phyloP scores from a whole-genome alignment of 768 basidiomycete genomes.

The Rhizopogon salebrosus region DNA sequence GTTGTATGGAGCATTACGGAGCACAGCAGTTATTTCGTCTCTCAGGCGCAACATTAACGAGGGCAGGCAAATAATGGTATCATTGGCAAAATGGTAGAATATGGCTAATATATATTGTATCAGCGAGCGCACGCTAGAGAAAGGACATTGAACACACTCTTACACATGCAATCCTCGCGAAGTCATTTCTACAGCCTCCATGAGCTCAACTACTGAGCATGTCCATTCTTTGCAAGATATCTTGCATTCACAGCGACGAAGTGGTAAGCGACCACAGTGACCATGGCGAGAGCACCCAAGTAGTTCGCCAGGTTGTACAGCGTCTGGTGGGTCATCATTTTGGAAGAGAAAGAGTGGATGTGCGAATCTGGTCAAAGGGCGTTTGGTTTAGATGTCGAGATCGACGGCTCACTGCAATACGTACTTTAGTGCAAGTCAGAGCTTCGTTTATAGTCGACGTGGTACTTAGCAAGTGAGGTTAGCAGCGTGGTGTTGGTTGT shows the following conservation, averaged over 20 bases:
- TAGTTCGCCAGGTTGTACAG: conserved; percentile 79
- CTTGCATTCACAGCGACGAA: conserved; percentile 82
- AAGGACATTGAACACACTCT: background rate
- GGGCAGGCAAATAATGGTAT: too few species aligned
- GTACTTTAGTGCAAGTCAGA: conserved; percentile 13
- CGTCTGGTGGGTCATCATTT: conserved; percentile 78
- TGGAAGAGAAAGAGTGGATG: conserved; percentile 6
- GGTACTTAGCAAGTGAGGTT: background rate
- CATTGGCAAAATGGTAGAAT: too few species aligned
- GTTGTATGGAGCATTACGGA: too few species aligned
- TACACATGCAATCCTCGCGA: background rate
- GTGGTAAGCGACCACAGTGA: conserved; percentile 86
- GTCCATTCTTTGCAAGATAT: conserved; percentile 29
- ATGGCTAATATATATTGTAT: too few species aligned
- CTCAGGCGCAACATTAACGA: too few species aligned
- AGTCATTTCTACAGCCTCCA: background rate
- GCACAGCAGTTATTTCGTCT: too few species aligned
- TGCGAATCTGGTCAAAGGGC: background rate
- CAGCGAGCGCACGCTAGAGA: background rate
- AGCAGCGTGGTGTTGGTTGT: conserved; percentile 20
- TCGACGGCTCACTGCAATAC: background rate
- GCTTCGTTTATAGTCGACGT: too few species aligned
- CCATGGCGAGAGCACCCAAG: conserved; percentile 80
- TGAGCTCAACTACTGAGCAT: conserved; percentile 10
- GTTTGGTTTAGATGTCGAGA: background rate